Evolutionary conservation across 805 yeast genomes (phyloP), one percentile per base, ranked within the genome.

Genomic region (Teunomyces gatunensis): DNA sequence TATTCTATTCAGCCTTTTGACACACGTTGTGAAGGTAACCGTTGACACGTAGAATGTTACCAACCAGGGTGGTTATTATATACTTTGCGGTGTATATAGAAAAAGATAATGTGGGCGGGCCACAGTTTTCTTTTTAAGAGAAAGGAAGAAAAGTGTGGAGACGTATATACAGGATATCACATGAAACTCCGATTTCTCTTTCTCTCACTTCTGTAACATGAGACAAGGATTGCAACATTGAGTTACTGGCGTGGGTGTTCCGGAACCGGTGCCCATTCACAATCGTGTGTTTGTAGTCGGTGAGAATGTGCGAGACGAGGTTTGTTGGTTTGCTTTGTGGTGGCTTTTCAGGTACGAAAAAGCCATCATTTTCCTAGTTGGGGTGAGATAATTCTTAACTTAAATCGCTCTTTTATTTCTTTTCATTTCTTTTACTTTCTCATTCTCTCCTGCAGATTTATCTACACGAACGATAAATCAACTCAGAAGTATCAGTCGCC

Each of bases 121-220:
- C 47, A 45, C 47, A 45, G 44, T 45, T 45, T 45, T 39, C 18
- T 3, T 5, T 21, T 21, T n/a, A 11, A 39, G 11, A 3, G 27
- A 10, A 25, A 9, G 3, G 4, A 25, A 25, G 9, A 25, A 7
- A 25, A 21, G 25, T 41, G 33, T 35, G 39, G 47, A 37, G 36
- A 25, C 11, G 3, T 25, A 23, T 25, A 23, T 29, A 36, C 36
- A 30, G 44, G 43, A 15, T 25, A 9, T 25, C 11, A 17, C 41
- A 15, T 15, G 25, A 30, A 30, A 30, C 7, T 30, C 12, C 34
- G 37, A 10, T 11, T n/a, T n/a, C 23, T 30, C 2, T 21, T 9
- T 18, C 33, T 11, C 12, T 18, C 33, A 3, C 12, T 10, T 29
- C 12, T 29, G 34, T 12, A 30, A 12, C 34, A 30, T 30, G 34